These are phyloP conservation scores for Naganishia kalamii DNA, from an alignment of 768 basidiomycete genomes.

Conservation along the genomic window DNA sequence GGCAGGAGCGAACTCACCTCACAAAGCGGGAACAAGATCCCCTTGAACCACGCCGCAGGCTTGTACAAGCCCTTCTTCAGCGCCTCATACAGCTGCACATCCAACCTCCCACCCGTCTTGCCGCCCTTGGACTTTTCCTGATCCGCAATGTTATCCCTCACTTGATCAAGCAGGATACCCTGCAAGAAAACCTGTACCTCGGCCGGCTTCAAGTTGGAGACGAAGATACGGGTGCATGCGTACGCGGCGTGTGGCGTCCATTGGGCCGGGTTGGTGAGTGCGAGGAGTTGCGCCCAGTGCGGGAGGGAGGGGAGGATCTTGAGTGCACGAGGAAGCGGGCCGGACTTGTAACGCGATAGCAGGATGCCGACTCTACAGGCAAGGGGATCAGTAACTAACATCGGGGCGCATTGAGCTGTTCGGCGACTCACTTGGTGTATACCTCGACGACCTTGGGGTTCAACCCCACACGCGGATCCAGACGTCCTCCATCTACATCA, in stretches of 20 bases:
- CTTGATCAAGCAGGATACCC: constrained; percentile 81
- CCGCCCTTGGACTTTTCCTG: constrained; percentile 22
- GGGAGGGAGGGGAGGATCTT: constrained; percentile 95
- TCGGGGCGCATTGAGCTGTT: background rate
- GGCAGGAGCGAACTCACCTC: constrained; percentile 56
- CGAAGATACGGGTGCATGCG: constrained; percentile 89
- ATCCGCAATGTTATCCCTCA: constrained; percentile 81
- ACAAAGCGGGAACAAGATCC: constrained; percentile 88
- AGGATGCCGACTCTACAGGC: constrained; percentile 70
- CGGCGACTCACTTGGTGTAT: constrained; percentile 70
- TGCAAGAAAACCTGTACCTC: constrained; percentile 89
- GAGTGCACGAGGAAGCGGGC: constrained; percentile 91
- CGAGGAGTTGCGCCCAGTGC: constrained; percentile 91
- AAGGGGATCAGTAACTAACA: background rate
- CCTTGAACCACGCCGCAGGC: constrained; percentile 97
- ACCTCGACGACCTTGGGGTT: constrained; percentile 88
- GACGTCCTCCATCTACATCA: constrained; percentile 44
- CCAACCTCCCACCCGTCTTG: constrained; percentile 60
- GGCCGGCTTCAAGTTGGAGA: constrained; percentile 91
- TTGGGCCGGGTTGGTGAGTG: constrained; percentile 80
- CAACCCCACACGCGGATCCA: constrained; percentile 76
- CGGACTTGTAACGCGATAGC: constrained; percentile 82
- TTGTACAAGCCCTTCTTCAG: constrained; percentile 88
- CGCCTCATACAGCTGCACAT: constrained; percentile 90
- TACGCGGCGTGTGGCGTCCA: constrained; percentile 95